A percentile compares a stretch with the other conserved stretches of the same genome.
These are phyloP conservation scores for Fraxinus xanthoxyloides DNA, from an alignment of 305 asterid species.

Conservation along the genomic window DNA sequence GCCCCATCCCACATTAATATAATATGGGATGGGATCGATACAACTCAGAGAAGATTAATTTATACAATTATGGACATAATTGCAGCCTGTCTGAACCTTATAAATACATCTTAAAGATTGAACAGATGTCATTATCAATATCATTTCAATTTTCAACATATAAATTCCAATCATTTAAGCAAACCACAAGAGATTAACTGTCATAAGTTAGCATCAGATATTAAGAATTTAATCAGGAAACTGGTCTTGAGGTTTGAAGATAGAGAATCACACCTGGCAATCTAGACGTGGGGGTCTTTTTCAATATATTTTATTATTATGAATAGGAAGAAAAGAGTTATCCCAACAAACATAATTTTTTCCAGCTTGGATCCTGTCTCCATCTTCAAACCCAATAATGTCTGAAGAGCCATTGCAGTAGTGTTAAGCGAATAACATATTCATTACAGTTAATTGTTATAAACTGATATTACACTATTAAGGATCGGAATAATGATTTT, in stretches of 20 bases:
- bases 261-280: slow-evolving; percentile 38
- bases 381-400: not conserved
- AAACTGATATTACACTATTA: not conserved
- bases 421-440: not conserved
- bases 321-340: slow-evolving; percentile 8
- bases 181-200: slow-evolving; percentile 26
- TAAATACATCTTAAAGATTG: slow-evolving; percentile 7
- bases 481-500: not conserved
- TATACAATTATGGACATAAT: slow-evolving; percentile 23
- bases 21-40: slow-evolving; percentile 23
- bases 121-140: slow-evolving; percentile 19
- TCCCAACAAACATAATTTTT: slow-evolving; percentile 11
- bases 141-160: slow-evolving; percentile 11
- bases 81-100: slow-evolving; percentile 26
- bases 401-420: not conserved
- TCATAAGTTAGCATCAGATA: slow-evolving; percentile 19
- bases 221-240: slow-evolving; percentile 15
- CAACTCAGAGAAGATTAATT: slow-evolving; percentile 38
- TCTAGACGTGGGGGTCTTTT: slow-evolving; percentile 44
- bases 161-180: slow-evolving; percentile 38
- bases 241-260: slow-evolving; percentile 20
- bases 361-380: slow-evolving; percentile 18
- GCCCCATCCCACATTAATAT: slow-evolving; percentile 1
- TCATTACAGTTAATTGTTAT: not conserved
- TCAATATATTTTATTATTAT: not conserved